phyloP scores from a whole-genome alignment of 768 basidiomycete genomes.

The Mycena haematopus region DNA sequence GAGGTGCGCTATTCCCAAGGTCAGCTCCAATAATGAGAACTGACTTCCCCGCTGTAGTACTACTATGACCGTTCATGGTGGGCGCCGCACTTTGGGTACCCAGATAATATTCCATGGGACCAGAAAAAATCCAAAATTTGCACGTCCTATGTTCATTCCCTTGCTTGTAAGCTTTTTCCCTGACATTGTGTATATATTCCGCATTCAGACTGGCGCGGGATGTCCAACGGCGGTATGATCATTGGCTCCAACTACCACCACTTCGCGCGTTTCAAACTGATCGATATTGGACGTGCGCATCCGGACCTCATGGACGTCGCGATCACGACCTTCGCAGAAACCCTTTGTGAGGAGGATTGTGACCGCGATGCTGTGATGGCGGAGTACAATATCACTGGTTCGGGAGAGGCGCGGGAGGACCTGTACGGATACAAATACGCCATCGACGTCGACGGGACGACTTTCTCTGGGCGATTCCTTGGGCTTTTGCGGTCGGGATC shows the following conservation, averaged over 20 bases:
- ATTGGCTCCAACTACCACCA: slow-evolving; percentile 6
- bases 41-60: neutral
- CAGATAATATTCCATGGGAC: slow-evolving; percentile 16
- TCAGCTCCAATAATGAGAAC: neutral
- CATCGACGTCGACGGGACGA: slow-evolving; percentile 8
- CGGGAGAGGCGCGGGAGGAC: neutral
- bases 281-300: neutral
- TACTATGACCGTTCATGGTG: slow-evolving; percentile 13
- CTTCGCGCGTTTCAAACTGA: slow-evolving; percentile 6
- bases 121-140: slow-evolving; percentile 2
- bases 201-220: slow-evolving; percentile 20
- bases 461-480: slow-evolving; percentile 11
- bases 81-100: neutral
- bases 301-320: slow-evolving; percentile 15
- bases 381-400: slow-evolving; percentile 16
- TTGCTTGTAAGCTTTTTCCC: no score
- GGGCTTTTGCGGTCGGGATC: slow-evolving; percentile 1
- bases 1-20: neutral
- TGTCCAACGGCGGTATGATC: slow-evolving; percentile 11
- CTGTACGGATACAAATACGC: slow-evolving; percentile 7
- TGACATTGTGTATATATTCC: neutral
- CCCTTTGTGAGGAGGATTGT: slow-evolving; percentile 1
- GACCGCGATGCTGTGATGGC: neutral
- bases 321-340: slow-evolving; percentile 4
- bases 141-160: neutral